Conservation (phyloP, 2,329 filamentous ascomycete species). For the Stagonosporopsis tanaceti region DNA sequence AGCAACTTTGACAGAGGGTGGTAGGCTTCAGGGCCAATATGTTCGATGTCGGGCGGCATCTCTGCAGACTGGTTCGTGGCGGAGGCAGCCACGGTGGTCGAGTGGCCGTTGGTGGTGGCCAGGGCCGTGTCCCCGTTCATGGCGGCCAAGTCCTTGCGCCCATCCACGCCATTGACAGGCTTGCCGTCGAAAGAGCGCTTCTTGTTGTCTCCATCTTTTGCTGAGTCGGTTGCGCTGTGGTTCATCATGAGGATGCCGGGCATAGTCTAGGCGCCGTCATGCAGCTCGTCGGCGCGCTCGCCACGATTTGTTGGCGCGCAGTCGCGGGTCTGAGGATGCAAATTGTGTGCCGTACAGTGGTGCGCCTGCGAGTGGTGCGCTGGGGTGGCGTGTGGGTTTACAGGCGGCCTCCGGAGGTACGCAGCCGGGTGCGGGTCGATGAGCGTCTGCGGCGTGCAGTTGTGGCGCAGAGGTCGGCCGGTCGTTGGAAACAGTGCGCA, state of each 20-base stretch:
- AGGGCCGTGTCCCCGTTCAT: constrained; percentile 23
- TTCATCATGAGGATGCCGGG: constrained; percentile 60
- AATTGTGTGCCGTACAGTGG: not conserved
- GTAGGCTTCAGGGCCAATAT: constrained; percentile 76
- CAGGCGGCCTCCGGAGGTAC: not conserved
- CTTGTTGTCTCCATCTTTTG: constrained; percentile 40
- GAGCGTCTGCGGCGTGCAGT: not conserved
- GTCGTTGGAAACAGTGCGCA: not conserved
- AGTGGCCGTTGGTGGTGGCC: constrained; percentile 28
- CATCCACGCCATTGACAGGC: constrained; percentile 39
- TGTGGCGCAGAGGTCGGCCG: not conserved
- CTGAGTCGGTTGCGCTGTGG: constrained; percentile 49
- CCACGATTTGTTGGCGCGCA: constrained; percentile 26
- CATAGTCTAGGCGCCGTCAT: constrained; percentile 52
- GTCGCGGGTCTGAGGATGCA: not conserved
- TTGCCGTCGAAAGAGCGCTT: constrained; percentile 43
- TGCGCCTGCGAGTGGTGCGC: not conserved
- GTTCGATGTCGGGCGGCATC: constrained; percentile 63
- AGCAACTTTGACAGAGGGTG: constrained; percentile 79
- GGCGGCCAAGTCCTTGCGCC: constrained; percentile 23
- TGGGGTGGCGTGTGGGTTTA: not conserved
- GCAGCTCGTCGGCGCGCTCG: constrained; percentile 43
- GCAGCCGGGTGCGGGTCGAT: not conserved
- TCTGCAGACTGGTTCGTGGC: constrained; percentile 36
- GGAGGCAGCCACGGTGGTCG: constrained; percentile 21